These are phyloP conservation scores for Raphanus sativus DNA, from an alignment of 345 rosid genomes.

Conservation along the genomic window DNA sequence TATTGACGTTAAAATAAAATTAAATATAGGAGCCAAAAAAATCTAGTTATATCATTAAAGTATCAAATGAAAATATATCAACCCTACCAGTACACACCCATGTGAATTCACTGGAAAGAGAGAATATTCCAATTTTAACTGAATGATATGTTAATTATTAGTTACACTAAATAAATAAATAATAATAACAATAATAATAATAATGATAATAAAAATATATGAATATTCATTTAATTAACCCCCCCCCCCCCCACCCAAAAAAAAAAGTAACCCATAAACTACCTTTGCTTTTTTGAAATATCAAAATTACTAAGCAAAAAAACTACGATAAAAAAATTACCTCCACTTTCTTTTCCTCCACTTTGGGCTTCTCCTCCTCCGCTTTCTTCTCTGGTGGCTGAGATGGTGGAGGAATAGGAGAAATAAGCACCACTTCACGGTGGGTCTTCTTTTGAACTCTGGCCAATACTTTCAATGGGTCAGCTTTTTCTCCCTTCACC, in stretches of 20 bases:
- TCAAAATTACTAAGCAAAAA: neutral
- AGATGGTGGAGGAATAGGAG: constrained; percentile 85
- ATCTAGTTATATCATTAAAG: neutral
- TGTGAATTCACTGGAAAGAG: constrained; percentile 34
- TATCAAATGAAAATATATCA: constrained; percentile 2
- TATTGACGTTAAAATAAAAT: no score
- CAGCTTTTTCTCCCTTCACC: constrained; percentile 95
- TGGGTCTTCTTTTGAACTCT: constrained; percentile 86
- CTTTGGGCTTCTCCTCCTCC: constrained; percentile 56
- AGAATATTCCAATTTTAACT: constrained; percentile 23
- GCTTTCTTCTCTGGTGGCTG: constrained; percentile 59
- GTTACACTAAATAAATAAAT: neutral
- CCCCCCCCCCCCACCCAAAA: neutral
- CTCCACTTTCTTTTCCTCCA: constrained; percentile 77
- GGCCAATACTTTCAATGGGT: constrained; percentile 76
- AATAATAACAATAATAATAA: neutral
- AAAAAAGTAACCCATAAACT: neutral
- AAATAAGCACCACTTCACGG: constrained; percentile 78
- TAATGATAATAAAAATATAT: neutral
- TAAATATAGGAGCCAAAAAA: neutral
- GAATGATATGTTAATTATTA: constrained; percentile 3
- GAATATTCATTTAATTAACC: neutral
- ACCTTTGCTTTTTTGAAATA: neutral
- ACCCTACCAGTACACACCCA: constrained; percentile 35
- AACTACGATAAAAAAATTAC: constrained; percentile 33